Base-by-base conservation (phyloP, 2,329 filamentous ascomycete species). In the Ceratocystiopsis brevicomis region DNA sequence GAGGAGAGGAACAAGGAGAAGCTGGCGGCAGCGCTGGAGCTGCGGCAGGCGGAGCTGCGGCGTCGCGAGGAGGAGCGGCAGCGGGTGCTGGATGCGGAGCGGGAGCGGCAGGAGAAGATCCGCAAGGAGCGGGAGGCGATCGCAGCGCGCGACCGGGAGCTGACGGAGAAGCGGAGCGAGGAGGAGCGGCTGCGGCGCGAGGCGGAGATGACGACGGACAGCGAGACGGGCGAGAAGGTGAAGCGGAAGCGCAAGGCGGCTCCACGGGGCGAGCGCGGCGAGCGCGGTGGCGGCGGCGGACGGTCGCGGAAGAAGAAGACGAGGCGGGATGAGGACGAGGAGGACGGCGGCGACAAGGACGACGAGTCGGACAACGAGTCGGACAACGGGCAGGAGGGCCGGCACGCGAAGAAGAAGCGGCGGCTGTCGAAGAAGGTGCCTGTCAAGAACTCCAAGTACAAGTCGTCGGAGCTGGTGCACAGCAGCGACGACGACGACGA, bases 1-100 rank as follows among this genome's bases (percentile, higher is more conserved):
- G 90, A 98, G 59, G 80, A 86, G 53, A 85, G 83, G 65, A 95
- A 96, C 57, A 84, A 86, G 34, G 76, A 81, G 53, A 92, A 90
- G 59, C 73, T 96, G 3, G 74, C 81, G 48, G 78, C 85, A 43
- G 87, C 90, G 9, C 73, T 82, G 34, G 76, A 81, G 53, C 72
- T 77, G 48, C 80, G 88, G 43, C 82, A 96, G 53, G 80, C 78
- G 4, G 87, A 94, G 57, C 66, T 87, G 17, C 73, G 69, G 47
- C 76, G 73, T 47, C 78, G 84, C 8, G 86, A 94, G 57, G 86
- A 86, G 49, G 77, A 78, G 55, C 76, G 78, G 38, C 67, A 75
- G 50, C 75, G 72, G 52, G 71, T 71, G 1, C 68, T 81, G 46
- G 78, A 81, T 44, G 69, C 69, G 44, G 81, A 86, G 51, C 70